Base-by-base conservation (phyloP, 78 protist genomes). In the Polysphondylium violaceum region DNA sequence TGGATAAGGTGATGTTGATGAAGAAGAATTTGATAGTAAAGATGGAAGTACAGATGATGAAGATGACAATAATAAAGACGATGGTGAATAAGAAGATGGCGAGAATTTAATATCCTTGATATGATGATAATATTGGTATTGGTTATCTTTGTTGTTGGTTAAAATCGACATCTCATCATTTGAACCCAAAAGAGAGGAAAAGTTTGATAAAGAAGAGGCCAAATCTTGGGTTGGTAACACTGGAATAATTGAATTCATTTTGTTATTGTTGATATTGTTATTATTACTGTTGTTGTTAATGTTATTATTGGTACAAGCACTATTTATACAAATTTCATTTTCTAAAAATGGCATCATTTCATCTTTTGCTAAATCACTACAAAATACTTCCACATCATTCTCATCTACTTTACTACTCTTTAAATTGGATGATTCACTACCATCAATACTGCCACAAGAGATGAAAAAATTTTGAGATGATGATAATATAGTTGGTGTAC, bases 371-470 rank as follows among this genome's bases (percentile, higher is more conserved):
- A 50, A 33, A 38, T 78, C 67, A 67, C 53, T 50, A 67, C 76
- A 67, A 35, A 53, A 53, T 17, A 79, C 88, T 27, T 79, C 77
- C 0, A 47, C 77, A 11, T 64, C 88, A 79, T 79, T 79, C 2
- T 79, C 77, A 40, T 79, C 88, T 2, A 79, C 76, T 38, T 55
- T 67, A 25, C 19, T 36, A 36, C 72, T 64, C 9, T 8, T 19
- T 47, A 47, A 14, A 47, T 47, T 47, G 7, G 7, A 14, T 33
- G 9, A 12, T 25, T 12, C 27, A 55, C 23, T 5, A 19, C 61
- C n/a, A 38, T 38, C n/a, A 7, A 29, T 21, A 36, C 29, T 36
- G 41, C 41, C 17, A 3, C 27, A n/a, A 36, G 72, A 27, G 19
- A n/a, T 36, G 38, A 36, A 64, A 36, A 36, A 8, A 36, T 64